These are phyloP conservation scores for Podila minutissima DNA, from an alignment of 192 early-diverging fungal genomes.

Conservation along the genomic window DNA sequence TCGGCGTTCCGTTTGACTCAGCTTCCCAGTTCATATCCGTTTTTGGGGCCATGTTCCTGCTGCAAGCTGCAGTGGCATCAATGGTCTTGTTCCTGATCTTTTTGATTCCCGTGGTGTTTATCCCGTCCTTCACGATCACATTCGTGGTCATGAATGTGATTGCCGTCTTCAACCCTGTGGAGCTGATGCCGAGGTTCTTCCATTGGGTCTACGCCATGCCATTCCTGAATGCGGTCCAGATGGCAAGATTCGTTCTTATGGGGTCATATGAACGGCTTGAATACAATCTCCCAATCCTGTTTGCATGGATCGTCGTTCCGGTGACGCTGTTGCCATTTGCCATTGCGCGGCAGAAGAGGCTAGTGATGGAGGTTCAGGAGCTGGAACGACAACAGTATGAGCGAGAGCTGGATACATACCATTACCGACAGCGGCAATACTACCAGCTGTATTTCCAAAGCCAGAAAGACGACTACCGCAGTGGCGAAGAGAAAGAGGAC, in stretches of 20 bases:
- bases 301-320: conserved; percentile 51
- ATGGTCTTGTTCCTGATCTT: conserved; percentile 43
- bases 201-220: conserved; percentile 55
- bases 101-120: conserved; percentile 25
- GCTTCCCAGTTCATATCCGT: conserved; percentile 25
- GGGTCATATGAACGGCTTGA: conserved; percentile 51
- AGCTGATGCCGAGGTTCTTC: conserved; percentile 54
- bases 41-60: conserved; percentile 31
- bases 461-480: background rate
- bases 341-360: conserved; percentile 44
- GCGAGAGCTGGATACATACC: background rate
- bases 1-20: conserved; percentile 34
- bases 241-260: conserved; percentile 51
- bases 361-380: conserved; percentile 17
- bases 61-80: conserved; percentile 34
- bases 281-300: conserved; percentile 51
- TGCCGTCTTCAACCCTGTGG: conserved; percentile 45
- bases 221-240: conserved; percentile 58
- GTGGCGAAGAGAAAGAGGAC: background rate
- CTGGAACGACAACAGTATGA: background rate
- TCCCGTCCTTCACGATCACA: conserved; percentile 26
- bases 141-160: conserved; percentile 55
- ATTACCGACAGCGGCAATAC: conserved; percentile 3
- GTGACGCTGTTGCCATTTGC: conserved; percentile 37
- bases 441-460: background rate